Percentiles rank a stretch among this genome's conserved stretches.
phyloP scores from a whole-genome alignment of 164 flowering plant species.

The Vitis rotundifolia region DNA sequence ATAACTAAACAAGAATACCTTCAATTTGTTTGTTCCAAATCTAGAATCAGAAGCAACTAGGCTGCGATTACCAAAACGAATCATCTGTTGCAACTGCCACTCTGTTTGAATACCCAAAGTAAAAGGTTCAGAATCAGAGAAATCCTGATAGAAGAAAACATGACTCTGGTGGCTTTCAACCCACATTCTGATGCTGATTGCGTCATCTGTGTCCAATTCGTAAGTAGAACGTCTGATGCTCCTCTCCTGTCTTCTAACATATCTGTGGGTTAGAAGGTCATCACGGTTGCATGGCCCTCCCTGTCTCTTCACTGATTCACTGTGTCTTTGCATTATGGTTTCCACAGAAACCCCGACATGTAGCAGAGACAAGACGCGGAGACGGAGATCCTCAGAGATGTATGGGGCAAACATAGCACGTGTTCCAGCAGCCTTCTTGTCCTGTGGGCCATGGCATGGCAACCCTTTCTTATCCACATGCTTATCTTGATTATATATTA shows the following conservation, averaged over 20 bases:
- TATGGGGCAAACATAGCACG: slow-evolving; percentile 94
- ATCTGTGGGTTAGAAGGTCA: slow-evolving; percentile 87
- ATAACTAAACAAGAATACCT: slow-evolving; percentile 46
- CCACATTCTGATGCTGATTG: slow-evolving; percentile 77
- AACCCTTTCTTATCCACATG: slow-evolving; percentile 84
- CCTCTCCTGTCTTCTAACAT: slow-evolving; percentile 90
- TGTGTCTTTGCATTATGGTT: slow-evolving; percentile 95
- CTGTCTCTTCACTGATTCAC: slow-evolving; percentile 79
- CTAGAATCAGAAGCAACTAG: slow-evolving; percentile 83
- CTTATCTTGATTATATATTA: slow-evolving; percentile 86
- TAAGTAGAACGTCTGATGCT: slow-evolving; percentile 76
- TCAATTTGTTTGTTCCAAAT: slow-evolving; percentile 85
- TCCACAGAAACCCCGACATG: slow-evolving; percentile 94
- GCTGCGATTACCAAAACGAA: slow-evolving; percentile 81
- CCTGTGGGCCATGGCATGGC: slow-evolving; percentile 97
- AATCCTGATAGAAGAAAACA: slow-evolving; percentile 85
- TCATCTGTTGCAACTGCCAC: slow-evolving; percentile 99
- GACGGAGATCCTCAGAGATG: slow-evolving; percentile 94
- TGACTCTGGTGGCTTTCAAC: slow-evolving; percentile 70
- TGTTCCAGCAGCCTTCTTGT: slow-evolving; percentile 84
- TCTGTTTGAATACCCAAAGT: slow-evolving; percentile 89
- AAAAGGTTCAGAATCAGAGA: slow-evolving; percentile 76
- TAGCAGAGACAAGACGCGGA: slow-evolving; percentile 78
- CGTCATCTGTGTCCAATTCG: slow-evolving; percentile 83
- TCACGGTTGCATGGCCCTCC: slow-evolving; percentile 92